These are phyloP conservation scores for Leishmania amazonensis DNA, from an alignment of 208 protist species.

Conservation along the genomic window DNA sequence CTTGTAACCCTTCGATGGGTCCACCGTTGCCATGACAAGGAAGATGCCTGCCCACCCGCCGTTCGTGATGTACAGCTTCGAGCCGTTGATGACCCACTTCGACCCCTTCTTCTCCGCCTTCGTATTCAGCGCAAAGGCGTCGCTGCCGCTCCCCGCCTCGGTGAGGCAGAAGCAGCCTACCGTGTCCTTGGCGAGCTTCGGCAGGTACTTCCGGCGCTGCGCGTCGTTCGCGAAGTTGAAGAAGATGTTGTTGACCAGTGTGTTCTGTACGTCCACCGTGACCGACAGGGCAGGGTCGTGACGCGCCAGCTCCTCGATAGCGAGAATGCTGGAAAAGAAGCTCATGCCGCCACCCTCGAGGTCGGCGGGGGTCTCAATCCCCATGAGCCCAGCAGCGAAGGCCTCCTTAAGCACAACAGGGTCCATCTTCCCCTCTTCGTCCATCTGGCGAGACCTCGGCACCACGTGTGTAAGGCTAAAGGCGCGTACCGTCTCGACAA, in stretches of 20 bases:
- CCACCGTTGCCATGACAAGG: constrained; percentile 94
- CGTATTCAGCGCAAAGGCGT: constrained; percentile 94
- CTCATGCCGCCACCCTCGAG: constrained; percentile 68
- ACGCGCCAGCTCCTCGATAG: constrained; percentile 89
- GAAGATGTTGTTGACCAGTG: constrained; percentile 91
- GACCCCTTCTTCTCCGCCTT: constrained; percentile 77
- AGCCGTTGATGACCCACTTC: constrained; percentile 93
- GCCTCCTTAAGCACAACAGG: constrained; percentile 60
- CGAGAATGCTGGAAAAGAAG: constrained; percentile 83
- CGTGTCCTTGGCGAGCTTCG: constrained; percentile 80
- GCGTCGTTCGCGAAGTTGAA: constrained; percentile 77
- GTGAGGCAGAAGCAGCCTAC: constrained; percentile 93
- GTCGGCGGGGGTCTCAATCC: constrained; percentile 74
- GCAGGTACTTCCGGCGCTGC: constrained; percentile 88
- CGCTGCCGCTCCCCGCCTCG: constrained; percentile 81
- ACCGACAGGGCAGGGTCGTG: constrained; percentile 88
- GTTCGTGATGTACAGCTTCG: constrained; percentile 96
- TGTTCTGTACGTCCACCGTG: constrained; percentile 93
- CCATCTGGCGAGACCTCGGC: constrained; percentile 78
- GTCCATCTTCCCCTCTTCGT: constrained; percentile 73
- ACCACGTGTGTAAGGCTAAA: constrained; percentile 73
- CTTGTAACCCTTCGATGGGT: constrained; percentile 87
- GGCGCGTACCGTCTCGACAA: constrained; percentile 62
- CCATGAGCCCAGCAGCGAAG: constrained; percentile 88
- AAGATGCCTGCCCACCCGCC: constrained; percentile 89